Evolutionary conservation across 495 filamentous ascomycete genomes (phyloP).

Genomic region (Parathielavia hyrcaniae): DNA sequence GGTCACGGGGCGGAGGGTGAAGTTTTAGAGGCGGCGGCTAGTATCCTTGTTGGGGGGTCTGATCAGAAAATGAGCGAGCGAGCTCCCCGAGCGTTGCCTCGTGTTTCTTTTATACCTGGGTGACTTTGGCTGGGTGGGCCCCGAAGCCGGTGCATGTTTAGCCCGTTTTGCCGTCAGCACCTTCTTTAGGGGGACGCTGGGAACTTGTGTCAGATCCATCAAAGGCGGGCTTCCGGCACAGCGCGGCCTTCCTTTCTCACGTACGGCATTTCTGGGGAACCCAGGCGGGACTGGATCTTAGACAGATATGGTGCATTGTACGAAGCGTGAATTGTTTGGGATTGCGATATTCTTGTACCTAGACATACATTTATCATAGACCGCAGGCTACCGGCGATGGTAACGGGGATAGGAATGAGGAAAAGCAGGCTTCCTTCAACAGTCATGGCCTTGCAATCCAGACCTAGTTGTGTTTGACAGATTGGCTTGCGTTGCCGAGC

Average conservation of each 20-base stretch:
- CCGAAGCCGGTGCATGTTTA: background rate
- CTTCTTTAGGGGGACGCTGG: background rate
- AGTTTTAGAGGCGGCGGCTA: constrained; percentile 29
- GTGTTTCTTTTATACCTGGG: background rate
- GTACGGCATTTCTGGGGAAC: background rate
- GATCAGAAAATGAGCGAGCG: background rate
- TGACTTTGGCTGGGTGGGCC: background rate
- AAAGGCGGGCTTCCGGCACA: background rate
- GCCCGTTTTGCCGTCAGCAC: background rate
- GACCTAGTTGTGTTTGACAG: too few relatives aligned
- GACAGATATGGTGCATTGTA: constrained; percentile 8
- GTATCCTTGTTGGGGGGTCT: background rate
- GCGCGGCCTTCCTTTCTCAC: background rate
- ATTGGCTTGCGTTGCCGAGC: too few relatives aligned
- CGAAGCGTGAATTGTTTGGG: too few relatives aligned
- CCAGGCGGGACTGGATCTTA: background rate
- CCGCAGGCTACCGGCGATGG: too few relatives aligned
- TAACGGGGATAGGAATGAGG: too few relatives aligned
- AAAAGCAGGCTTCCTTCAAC: too few relatives aligned
- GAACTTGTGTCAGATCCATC: too few relatives aligned
- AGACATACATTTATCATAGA: too few relatives aligned
- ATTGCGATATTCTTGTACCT: background rate
- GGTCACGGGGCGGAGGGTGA: constrained; percentile 50
- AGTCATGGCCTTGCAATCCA: too few relatives aligned
- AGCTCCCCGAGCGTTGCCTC: background rate